Conservation (phyloP, 2,329 filamentous ascomycete species). For the Ophiocordyceps camponoti-rufipedis region DNA sequence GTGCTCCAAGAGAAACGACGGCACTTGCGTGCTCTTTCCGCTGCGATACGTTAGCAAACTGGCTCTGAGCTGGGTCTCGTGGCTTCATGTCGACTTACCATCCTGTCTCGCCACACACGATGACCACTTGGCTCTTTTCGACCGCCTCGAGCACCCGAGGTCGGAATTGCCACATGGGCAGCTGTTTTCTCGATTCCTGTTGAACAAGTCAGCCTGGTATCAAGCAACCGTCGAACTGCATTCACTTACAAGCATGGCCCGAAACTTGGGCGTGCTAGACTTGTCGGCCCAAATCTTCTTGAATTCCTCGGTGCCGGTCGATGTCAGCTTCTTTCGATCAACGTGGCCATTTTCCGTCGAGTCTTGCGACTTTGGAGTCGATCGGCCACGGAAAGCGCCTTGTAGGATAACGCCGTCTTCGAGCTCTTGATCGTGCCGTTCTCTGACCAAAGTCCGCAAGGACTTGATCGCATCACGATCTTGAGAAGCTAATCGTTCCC, state of each 20-base stretch:
- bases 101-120: slow-evolving; percentile 91
- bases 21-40: slow-evolving; percentile 96
- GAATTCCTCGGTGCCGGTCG: slow-evolving; percentile 27
- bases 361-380: slow-evolving; percentile 27
- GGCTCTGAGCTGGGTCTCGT: neutral
- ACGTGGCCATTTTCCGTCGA: slow-evolving; percentile 25
- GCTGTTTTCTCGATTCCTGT: slow-evolving; percentile 47
- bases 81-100: slow-evolving; percentile 28
- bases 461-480: slow-evolving; percentile 53
- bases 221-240: neutral
- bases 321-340: slow-evolving; percentile 23
- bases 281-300: slow-evolving; percentile 43
- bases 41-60: slow-evolving; percentile 16
- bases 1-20: slow-evolving; percentile 80
- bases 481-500: slow-evolving; percentile 46
- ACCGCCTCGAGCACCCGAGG: slow-evolving; percentile 62
- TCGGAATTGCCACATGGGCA: slow-evolving; percentile 82
- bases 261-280: slow-evolving; percentile 40
- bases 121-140: slow-evolving; percentile 66
- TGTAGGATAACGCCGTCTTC: slow-evolving; percentile 61
- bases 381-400: slow-evolving; percentile 53
- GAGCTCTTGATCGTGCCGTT: slow-evolving; percentile 48
- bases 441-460: slow-evolving; percentile 51
- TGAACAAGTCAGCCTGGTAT: slow-evolving; percentile 1
- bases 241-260: slow-evolving; percentile 51